Conservation (phyloP, 306 rosid species). For the Cucurbita pepo region DNA sequence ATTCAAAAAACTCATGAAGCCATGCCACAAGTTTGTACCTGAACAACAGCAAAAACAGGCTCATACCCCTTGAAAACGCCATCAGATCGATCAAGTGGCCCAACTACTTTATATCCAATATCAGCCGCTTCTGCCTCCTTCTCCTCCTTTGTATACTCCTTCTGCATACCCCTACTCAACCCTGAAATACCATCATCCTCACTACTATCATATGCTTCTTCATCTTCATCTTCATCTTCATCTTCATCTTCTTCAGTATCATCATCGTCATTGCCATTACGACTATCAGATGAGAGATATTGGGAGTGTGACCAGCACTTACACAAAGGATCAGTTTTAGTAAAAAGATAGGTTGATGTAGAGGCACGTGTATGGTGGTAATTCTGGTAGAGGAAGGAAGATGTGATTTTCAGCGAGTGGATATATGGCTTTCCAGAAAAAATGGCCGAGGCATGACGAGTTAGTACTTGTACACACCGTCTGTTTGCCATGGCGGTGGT, state of each 20-base stretch:
- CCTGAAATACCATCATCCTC: constrained; percentile 25
- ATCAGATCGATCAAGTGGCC: constrained; percentile 41
- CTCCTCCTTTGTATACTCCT: constrained; percentile 55
- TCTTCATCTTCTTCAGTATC: constrained; percentile 16
- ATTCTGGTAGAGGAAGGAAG: constrained; percentile 9
- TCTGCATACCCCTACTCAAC: constrained; percentile 18
- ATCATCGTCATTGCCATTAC: constrained; percentile 5
- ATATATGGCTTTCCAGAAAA: constrained; percentile 21
- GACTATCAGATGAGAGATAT: constrained; percentile 34
- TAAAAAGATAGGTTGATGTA: constrained; percentile 7
- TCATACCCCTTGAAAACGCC: constrained; percentile 54
- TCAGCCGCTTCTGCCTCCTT: constrained; percentile 54
- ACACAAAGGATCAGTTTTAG: constrained; percentile 8
- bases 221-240: constrained; percentile 7
- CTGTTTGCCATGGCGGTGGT: constrained; percentile 40
- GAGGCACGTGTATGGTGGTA: constrained; percentile 11
- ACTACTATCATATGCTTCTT: constrained; percentile 16
- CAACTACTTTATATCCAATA: constrained; percentile 61
- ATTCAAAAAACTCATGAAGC: neutral
- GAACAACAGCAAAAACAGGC: constrained; percentile 69
- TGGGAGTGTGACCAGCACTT: constrained; percentile 23
- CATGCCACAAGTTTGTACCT: constrained; percentile 23
- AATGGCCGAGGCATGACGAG: constrained; percentile 32
- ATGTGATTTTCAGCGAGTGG: constrained; percentile 12
- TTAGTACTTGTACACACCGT: constrained; percentile 43